Evolutionary conservation across 768 basidiomycete genomes (phyloP), one percentile per base, ranked within the genome.

Genomic region (Russula olivacea): DNA sequence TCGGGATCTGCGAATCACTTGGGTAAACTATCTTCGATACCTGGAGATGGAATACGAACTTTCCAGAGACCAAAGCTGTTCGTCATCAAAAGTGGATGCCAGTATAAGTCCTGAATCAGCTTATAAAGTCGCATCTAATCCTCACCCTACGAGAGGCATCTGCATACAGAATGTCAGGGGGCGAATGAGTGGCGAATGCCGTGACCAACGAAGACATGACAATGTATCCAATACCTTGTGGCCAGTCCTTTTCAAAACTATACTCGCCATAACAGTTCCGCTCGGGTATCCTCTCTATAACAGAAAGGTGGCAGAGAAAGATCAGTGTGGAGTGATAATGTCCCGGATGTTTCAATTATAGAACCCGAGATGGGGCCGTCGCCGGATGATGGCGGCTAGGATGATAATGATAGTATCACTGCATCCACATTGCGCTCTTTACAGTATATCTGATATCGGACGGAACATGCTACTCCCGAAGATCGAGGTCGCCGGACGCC

Each of bases 101-200:
- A 66, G 66, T 34, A 53, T 55, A 52, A 66, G 66, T 40, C 62
- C 41, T 50, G 58, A 69, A 53, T 61, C 49, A 5, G 21, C 30
- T 25, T 48, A 59, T 41, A 25, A 28, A 36, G 21, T 30, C 10
- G 48, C 15, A 34, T 57, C 38, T 36, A n/a, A 36, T 21, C 25
- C 81, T 78, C 70, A 87, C 86, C 86, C 86, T 56, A 88, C 81
- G 50, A 83, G 73, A 70, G 86, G 86, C 86, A 88, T 88, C 86
- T 88, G 45, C 19, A 19, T 45, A 14, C 38, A 34, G 34, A 2
- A 28, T n/a, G n/a, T n/a, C 28, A 49, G 60, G 25, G 58, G 57
- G 66, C 54, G 15, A n/a, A n/a, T n/a, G n/a, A n/a, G n/a, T n/a
- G 43, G 53, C 53, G 10, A 30, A 54, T 21, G 38, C 6, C 15